These are phyloP conservation scores for Rhodotorula kratochvilovae DNA, from an alignment of 768 basidiomycete species.

Conservation along the genomic window DNA sequence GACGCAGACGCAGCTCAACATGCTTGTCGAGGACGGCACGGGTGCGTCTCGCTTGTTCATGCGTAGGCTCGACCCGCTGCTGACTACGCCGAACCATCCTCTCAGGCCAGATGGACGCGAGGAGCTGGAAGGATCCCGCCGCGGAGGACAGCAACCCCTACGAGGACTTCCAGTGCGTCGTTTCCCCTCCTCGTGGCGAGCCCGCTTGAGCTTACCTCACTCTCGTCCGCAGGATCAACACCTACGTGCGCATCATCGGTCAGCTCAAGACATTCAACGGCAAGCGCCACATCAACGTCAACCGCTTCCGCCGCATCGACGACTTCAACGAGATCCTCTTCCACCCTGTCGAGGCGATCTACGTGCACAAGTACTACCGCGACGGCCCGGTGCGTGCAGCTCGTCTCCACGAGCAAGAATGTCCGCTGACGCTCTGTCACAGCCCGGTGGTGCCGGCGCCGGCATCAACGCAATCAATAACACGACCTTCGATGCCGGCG, in stretches of 20 bases:
- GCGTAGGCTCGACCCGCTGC: too few relatives aligned
- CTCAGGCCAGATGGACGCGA: constrained; percentile 48
- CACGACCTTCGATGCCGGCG: constrained; percentile 29
- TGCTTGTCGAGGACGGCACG: constrained; percentile 79
- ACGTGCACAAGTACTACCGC: constrained; percentile 62
- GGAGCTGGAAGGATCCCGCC: constrained; percentile 64
- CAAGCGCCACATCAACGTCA: constrained; percentile 76
- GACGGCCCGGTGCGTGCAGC: constrained; percentile 53
- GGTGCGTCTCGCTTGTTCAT: constrained; percentile 54
- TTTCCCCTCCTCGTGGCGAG: background rate
- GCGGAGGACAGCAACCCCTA: constrained; percentile 52
- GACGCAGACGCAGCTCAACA: constrained; percentile 75
- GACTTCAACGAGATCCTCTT: constrained; percentile 76
- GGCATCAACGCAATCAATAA: background rate
- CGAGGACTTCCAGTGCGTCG: constrained; percentile 31
- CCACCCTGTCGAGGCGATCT: constrained; percentile 71
- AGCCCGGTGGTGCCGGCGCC: constrained; percentile 18
- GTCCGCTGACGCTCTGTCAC: background rate
- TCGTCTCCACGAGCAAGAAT: too few relatives aligned
- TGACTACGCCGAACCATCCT: too few relatives aligned
- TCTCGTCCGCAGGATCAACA: constrained; percentile 57
- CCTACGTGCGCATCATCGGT: constrained; percentile 76
- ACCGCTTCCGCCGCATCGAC: constrained; percentile 62
- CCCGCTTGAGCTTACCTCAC: background rate
- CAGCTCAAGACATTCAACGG: constrained; percentile 72